A percentile compares a stretch with the other conserved stretches of the same genome.
Evolutionary conservation across 805 yeast species (phyloP).

Genomic region (Zygotorulaspora florentina): DNA sequence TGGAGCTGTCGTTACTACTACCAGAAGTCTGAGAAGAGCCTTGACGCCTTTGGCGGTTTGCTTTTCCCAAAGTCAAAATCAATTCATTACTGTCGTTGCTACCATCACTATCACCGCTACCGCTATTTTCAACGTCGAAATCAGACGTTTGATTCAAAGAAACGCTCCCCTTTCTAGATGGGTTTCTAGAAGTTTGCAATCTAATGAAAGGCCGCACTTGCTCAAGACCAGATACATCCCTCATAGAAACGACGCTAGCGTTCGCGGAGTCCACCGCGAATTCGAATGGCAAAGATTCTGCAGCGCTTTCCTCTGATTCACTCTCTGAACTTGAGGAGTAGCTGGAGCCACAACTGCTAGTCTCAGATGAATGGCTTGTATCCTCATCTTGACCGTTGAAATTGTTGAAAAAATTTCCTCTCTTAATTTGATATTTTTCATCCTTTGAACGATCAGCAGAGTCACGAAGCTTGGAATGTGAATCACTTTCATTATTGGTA

Average conservation of each 20-base stretch:
- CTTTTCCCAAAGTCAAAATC: slow-evolving; percentile 19
- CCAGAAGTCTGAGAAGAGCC: slow-evolving; percentile 12
- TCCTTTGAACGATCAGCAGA: neutral
- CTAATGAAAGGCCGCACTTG: slow-evolving; percentile 10
- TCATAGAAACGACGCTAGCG: slow-evolving; percentile 24
- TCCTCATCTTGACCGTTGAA: slow-evolving; percentile 19
- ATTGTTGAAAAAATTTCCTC: slow-evolving; percentile 20
- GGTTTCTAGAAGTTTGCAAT: slow-evolving; percentile 4
- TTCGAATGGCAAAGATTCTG: slow-evolving; percentile 32
- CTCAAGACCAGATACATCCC: slow-evolving; percentile 16
- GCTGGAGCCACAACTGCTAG: slow-evolving; percentile 11
- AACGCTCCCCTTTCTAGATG: slow-evolving; percentile 1
- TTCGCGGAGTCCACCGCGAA: slow-evolving; percentile 31
- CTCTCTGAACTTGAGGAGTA: slow-evolving; percentile 9
- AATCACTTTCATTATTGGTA: neutral
- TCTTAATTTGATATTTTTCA: slow-evolving; percentile 8
- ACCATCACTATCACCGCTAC: slow-evolving; percentile 3
- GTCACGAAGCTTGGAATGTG: neutral
- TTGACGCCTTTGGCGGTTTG: slow-evolving; percentile 20
- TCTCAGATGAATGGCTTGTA: slow-evolving; percentile 12
- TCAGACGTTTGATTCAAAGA: neutral
- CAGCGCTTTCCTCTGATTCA: slow-evolving; percentile 14
- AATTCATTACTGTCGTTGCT: slow-evolving; percentile 19
- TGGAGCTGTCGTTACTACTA: slow-evolving; percentile 14
- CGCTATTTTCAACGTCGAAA: neutral